These are phyloP conservation scores for Anthracocystis setariae DNA, from an alignment of 1,284 basidiomycete species.

Conservation along the genomic window DNA sequence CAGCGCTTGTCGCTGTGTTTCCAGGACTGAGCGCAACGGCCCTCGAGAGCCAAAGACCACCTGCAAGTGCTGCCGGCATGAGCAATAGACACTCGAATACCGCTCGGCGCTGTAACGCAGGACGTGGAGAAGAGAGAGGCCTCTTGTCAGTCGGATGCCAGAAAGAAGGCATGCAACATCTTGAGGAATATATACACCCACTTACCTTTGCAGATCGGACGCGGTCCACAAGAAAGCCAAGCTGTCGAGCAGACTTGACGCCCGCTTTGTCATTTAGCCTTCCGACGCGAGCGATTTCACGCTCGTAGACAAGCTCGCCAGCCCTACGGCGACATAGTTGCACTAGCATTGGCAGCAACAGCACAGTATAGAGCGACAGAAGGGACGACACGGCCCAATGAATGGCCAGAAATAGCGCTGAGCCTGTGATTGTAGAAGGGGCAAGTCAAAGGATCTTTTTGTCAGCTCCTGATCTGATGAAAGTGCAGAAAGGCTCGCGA, in stretches of 20 bases:
- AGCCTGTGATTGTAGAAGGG: slow-evolving; percentile 12
- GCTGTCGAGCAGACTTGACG: slow-evolving; percentile 27
- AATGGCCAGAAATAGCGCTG: slow-evolving; percentile 19
- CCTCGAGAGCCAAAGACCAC: slow-evolving; percentile 33
- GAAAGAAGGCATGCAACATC: background rate
- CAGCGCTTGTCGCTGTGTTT: slow-evolving; percentile 3
- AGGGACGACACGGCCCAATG: slow-evolving; percentile 32
- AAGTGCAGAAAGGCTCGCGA: background rate
- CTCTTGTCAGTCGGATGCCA: background rate
- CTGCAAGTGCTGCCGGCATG: slow-evolving; percentile 27
- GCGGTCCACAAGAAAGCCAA: slow-evolving; percentile 61
- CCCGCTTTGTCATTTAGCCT: slow-evolving; percentile 23
- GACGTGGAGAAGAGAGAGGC: background rate
- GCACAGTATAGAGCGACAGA: slow-evolving; percentile 72
- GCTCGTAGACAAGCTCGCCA: slow-evolving; percentile 69
- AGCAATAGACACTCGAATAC: slow-evolving; percentile 32
- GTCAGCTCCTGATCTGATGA: background rate
- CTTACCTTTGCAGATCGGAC: slow-evolving; percentile 33
- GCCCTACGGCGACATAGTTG: slow-evolving; percentile 70
- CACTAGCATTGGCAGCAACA: slow-evolving; percentile 77
- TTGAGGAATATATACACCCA: too few relatives aligned
- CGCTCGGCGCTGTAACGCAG: slow-evolving; percentile 10
- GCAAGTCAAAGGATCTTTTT: background rate
- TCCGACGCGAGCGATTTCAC: slow-evolving; percentile 15
- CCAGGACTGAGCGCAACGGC: slow-evolving; percentile 37